phyloP scores from a whole-genome alignment of 805 yeast genomes.

The Zygosaccharomyces gambellarensis region DNA sequence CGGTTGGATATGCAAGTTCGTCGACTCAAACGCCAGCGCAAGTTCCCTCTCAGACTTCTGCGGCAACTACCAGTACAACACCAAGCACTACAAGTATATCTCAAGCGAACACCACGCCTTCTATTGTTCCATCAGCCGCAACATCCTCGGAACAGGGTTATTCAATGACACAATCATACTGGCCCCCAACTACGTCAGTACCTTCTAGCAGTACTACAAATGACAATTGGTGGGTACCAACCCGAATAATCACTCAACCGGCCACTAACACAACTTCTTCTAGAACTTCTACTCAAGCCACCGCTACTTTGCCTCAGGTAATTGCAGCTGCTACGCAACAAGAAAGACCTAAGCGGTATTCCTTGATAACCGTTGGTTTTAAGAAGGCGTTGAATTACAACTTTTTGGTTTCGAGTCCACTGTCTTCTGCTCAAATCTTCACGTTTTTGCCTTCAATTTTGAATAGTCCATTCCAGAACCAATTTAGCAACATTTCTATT shows the following conservation, averaged over 20 bases:
- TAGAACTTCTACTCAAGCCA: conserved; percentile 40
- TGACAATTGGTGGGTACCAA: conserved; percentile 55
- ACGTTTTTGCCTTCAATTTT: conserved; percentile 75
- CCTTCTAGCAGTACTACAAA: conserved; percentile 27
- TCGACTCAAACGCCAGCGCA: background rate
- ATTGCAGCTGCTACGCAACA: conserved; percentile 38
- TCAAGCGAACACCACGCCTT: background rate
- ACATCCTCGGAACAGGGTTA: conserved; percentile 3
- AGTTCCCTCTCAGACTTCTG: background rate
- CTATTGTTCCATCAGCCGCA: conserved; percentile 2
- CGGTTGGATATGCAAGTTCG: background rate
- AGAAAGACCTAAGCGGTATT: conserved; percentile 28
- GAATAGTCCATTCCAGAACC: conserved; percentile 51
- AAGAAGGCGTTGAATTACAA: conserved; percentile 75
- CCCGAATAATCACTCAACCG: conserved; percentile 66
- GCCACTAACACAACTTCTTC: conserved; percentile 37
- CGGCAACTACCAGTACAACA: conserved; percentile 1
- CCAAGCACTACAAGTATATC: conserved; percentile 4
- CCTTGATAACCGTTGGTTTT: conserved; percentile 43
- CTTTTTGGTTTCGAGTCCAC: conserved; percentile 77
- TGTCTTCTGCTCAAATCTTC: conserved; percentile 68
- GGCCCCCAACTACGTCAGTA: conserved; percentile 6
- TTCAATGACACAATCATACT: conserved; percentile 6
- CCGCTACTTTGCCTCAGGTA: conserved; percentile 41
- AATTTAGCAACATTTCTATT: conserved; percentile 51